Base-by-base conservation (phyloP, 2,329 filamentous ascomycete genomes). In the Penicillium polonicum region DNA sequence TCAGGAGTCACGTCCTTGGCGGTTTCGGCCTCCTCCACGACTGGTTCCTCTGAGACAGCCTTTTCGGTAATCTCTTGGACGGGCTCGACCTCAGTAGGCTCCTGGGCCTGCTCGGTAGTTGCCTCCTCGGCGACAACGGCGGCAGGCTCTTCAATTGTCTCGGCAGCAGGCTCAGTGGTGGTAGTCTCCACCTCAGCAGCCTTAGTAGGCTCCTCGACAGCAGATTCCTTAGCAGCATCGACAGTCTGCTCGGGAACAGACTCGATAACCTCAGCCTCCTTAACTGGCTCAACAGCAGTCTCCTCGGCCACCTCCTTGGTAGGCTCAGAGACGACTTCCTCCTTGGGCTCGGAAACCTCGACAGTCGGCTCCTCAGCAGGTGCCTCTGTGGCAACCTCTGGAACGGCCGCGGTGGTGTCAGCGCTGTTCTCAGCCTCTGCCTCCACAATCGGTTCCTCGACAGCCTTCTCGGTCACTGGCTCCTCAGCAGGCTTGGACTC, bases 121-220 rank as follows among this genome's bases (percentile, higher is more conserved):
- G 52, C 17, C n/a, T 58, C 56, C 15, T 55, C 56, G 15, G 15
- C 35, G 19, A 41, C 19, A 10, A 15, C 17, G 12, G 48, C 13
- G 13, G 27, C 36, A 35, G 27, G 27, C 13, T 39, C 25, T 21
- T 52, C 49, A 25, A 6, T 13, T 23, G 21, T 29, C 21, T 46
- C 41, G 9, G 33, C 3, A 13, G 29, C n/a, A 8, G 52, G 29
- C 38, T 51, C 52, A 2, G 35, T 13, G 13, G 33, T 23, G 33
- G 35, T 19, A 27, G 43, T 25, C 52, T 41, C 42, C 6, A 6
- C 45, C 10, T 44, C 48, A 21, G 38, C 33, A 36, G 3, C 12
- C 31, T 52, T 13, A 10, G 48, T 35, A 38, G 55, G 39, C 35
- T 60, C 50, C 42, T 62, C 61, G 5, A 25, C 52, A 36, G 41